Conservation (phyloP, 768 basidiomycete species). For the Rhodotorula kratochvilovae region DNA sequence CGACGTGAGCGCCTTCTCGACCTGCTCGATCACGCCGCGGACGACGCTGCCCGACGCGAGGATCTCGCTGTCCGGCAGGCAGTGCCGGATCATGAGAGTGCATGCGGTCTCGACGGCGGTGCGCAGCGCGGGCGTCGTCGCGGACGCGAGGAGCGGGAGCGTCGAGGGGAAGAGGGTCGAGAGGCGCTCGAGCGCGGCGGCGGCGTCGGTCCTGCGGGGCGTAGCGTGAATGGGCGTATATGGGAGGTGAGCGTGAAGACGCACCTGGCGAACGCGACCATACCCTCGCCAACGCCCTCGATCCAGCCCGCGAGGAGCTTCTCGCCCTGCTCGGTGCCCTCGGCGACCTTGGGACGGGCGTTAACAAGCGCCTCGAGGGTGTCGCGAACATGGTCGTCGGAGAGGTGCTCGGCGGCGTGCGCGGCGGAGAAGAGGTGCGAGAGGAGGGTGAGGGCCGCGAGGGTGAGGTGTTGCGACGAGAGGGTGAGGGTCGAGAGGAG, state of each 20-base stretch:
- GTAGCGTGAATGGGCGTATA: too few relatives aligned
- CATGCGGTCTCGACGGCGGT: constrained; percentile 56
- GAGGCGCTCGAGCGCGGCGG: constrained; percentile 19
- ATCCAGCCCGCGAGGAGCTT: constrained; percentile 73
- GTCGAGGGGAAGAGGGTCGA: constrained; percentile 24
- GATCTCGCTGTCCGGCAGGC: constrained; percentile 65
- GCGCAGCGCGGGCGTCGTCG: constrained; percentile 33
- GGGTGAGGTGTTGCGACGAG: constrained; percentile 81
- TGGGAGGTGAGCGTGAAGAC: neutral
- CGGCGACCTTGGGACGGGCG: constrained; percentile 48
- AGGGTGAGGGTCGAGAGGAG: constrained; percentile 79
- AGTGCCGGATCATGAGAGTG: constrained; percentile 59
- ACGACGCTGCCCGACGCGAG: constrained; percentile 46
- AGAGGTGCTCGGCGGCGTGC: constrained; percentile 40
- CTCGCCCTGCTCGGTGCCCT: constrained; percentile 55
- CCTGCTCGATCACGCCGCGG: constrained; percentile 61
- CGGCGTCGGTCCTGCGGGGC: constrained; percentile 11
- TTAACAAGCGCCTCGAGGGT: constrained; percentile 64
- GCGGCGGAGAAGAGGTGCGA: constrained; percentile 65
- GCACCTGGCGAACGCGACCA: constrained; percentile 58
- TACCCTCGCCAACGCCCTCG: constrained; percentile 65
- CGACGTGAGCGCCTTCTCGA: constrained; percentile 65
- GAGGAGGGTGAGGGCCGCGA: constrained; percentile 78
- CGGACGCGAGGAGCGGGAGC: constrained; percentile 23
- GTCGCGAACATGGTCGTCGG: constrained; percentile 49